phyloP scores from a whole-genome alignment of 2,329 filamentous ascomycete genomes.

The Stemphylium beticola region DNA sequence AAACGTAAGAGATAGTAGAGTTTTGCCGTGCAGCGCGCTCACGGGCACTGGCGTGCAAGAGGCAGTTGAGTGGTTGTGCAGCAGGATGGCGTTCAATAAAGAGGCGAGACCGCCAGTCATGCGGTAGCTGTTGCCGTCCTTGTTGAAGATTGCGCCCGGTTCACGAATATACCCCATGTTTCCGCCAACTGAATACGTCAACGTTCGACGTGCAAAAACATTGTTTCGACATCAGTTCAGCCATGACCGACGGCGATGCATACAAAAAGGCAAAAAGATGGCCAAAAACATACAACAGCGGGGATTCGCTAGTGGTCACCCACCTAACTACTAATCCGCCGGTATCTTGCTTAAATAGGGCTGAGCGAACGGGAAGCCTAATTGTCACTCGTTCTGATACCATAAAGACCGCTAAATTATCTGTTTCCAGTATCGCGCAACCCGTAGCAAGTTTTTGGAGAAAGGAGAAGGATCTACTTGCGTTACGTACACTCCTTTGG shows the following conservation, averaged over 20 bases:
- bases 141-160: neutral
- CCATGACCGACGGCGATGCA: too few relatives aligned
- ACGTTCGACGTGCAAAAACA: too few relatives aligned
- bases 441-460: conserved; percentile 6
- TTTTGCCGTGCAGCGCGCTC: conserved; percentile 89
- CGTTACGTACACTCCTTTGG: conserved; percentile 5
- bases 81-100: conserved; percentile 94
- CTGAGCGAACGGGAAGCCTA: too few relatives aligned
- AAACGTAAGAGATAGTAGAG: conserved; percentile 86
- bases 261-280: too few relatives aligned
- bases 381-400: too few relatives aligned
- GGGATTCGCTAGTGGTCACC: too few relatives aligned
- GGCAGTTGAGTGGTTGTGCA: conserved; percentile 96
- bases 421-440: conserved; percentile 10
- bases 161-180: conserved; percentile 9
- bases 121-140: conserved; percentile 60
- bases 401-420: too few relatives aligned
- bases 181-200: neutral
- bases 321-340: too few relatives aligned
- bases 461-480: conserved; percentile 13
- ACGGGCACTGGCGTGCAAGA: conserved; percentile 84
- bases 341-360: too few relatives aligned
- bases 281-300: too few relatives aligned
- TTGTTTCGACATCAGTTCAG: too few relatives aligned
- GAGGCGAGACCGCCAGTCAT: conserved; percentile 90